phyloP scores from a whole-genome alignment of 108 stramenopile species.

The Pseudonitzschia delicatissima region DNA sequence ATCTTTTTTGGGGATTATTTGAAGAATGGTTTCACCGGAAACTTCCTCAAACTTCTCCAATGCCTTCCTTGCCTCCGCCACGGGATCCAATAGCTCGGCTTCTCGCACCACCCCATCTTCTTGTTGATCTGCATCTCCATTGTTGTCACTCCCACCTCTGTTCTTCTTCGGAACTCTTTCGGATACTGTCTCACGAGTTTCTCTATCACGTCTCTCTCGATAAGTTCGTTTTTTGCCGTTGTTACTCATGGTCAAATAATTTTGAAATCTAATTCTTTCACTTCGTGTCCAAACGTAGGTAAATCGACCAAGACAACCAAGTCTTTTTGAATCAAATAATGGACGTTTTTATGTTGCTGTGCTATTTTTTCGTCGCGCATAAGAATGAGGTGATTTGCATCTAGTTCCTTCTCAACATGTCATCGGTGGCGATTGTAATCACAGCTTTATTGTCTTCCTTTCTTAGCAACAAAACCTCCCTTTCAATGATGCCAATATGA shows the following conservation, averaged over 20 bases:
- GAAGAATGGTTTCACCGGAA: constrained; percentile 3
- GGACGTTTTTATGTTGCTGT: no score
- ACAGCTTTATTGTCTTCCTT: no score
- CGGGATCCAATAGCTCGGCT: constrained; percentile 9
- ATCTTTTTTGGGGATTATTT: background rate
- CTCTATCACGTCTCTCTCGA: background rate
- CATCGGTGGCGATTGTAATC: no score
- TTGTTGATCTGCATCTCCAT: background rate
- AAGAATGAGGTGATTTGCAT: no score
- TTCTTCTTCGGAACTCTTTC: constrained; percentile 3
- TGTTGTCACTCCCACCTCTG: background rate
- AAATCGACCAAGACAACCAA: no score
- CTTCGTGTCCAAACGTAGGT: no score
- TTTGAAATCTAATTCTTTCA: background rate
- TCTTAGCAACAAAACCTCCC: no score
- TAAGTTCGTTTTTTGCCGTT: background rate
- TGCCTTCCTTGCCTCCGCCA: constrained; percentile 20
- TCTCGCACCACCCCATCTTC: background rate
- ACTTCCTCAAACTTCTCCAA: constrained; percentile 27
- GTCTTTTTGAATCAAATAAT: no score
- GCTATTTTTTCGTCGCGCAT: no score
- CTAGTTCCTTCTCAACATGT: no score
- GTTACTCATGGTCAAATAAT: background rate
- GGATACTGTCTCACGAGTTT: background rate
- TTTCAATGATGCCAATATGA: no score